Percentiles rank a stretch among this genome's conserved stretches.
Conservation (phyloP, 2,329 filamentous ascomycete species). For the Didymella keratinophila region DNA sequence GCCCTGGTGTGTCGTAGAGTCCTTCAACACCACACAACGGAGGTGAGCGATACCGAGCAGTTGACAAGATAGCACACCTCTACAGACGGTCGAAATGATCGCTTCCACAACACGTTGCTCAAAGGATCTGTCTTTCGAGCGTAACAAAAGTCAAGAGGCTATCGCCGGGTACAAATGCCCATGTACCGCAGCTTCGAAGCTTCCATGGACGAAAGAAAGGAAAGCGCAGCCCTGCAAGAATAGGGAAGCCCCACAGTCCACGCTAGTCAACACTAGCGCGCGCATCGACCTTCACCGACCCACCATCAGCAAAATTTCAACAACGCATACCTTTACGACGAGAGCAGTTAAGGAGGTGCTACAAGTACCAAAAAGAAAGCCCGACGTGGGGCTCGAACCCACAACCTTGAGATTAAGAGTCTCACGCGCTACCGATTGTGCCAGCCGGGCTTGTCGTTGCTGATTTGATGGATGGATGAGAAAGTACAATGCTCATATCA, state of each 20-base stretch:
- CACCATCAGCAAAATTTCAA: not conserved
- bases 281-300: constrained; percentile 2
- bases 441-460: constrained; percentile 32
- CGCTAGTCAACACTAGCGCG: not conserved
- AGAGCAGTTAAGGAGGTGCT: not conserved
- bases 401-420: constrained; percentile 43
- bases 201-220: not conserved
- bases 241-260: not conserved
- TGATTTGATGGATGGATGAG: constrained; percentile 10
- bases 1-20: constrained; percentile 11
- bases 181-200: not conserved
- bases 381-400: constrained; percentile 61
- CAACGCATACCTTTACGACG: not conserved
- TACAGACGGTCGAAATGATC: not conserved
- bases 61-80: not conserved
- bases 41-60: not conserved
- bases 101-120: not conserved
- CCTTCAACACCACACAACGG: not conserved
- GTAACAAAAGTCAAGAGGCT: not conserved
- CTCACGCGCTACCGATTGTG: constrained; percentile 37
- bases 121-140: not conserved
- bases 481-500: not conserved
- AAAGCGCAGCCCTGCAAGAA: not conserved
- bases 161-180: not conserved
- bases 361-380: constrained; percentile 17